Evolutionary conservation across 1,284 basidiomycete species (phyloP).

Genomic region (Phellopilus nigrolimitatus): DNA sequence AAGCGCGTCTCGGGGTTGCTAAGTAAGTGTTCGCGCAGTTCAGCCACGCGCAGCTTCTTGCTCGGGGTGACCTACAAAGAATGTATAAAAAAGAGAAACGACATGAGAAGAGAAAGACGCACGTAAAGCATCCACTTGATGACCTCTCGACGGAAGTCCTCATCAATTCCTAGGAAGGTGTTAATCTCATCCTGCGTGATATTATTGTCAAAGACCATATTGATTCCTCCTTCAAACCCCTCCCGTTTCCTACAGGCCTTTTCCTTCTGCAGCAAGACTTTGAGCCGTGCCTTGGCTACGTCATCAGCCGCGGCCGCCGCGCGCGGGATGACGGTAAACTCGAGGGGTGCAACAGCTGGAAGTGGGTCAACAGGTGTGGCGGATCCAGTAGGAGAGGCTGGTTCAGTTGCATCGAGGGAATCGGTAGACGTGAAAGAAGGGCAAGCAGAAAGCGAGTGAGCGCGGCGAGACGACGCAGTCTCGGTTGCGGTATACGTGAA

Average conservation of each 20-base stretch:
- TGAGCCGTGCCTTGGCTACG: constrained; percentile 13
- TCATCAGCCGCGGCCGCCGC: constrained; percentile 16
- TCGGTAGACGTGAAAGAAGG: constrained; percentile 4
- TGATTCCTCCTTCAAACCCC: constrained; percentile 15
- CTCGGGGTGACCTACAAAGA: constrained; percentile 20
- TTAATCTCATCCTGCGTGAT: constrained; percentile 14
- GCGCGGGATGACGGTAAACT: constrained; percentile 10
- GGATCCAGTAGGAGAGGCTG: constrained; percentile 1
- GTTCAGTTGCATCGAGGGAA: constrained; percentile 2
- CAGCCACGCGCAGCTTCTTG: constrained; percentile 11
- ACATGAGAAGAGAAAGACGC: not conserved
- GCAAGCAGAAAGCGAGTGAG: constrained; percentile 13
- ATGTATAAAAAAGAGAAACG: too few relatives aligned
- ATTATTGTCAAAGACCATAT: constrained; percentile 9
- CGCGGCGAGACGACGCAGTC: constrained; percentile 15
- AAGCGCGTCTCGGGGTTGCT: constrained; percentile 19
- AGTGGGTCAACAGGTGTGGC: constrained; percentile 3
- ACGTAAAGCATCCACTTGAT: constrained; percentile 19
- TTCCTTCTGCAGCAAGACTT: constrained; percentile 14
- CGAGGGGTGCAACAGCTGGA: constrained; percentile 18
- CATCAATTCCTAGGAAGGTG: constrained; percentile 14
- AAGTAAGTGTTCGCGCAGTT: constrained; percentile 13
- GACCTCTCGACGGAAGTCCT: constrained; percentile 10
- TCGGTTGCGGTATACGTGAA: constrained; percentile 14
- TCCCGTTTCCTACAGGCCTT: not conserved